phyloP scores from a whole-genome alignment of 2,329 filamentous ascomycete genomes.

The Fusarium zealandicum region DNA sequence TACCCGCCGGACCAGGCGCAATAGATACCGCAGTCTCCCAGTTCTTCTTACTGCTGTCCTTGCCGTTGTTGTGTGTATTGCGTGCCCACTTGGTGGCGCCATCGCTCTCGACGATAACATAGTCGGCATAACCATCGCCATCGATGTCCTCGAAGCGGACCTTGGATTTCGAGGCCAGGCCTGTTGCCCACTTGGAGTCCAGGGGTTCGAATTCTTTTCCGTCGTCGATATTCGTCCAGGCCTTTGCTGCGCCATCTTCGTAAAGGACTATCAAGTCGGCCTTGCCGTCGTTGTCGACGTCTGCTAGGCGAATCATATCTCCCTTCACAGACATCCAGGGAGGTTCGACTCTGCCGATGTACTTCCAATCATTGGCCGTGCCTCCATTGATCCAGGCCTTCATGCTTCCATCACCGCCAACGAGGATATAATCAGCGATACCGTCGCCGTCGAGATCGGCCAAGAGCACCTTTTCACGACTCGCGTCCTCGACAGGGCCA shows the following conservation, averaged over 20 bases:
- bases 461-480: conserved; percentile 5
- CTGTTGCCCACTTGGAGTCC: conserved; percentile 16
- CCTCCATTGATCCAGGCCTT: conserved; percentile 20
- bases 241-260: conserved; percentile 18
- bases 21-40: conserved; percentile 1
- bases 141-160: conserved; percentile 1
- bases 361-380: conserved; percentile 15
- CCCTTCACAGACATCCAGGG: conserved; percentile 10
- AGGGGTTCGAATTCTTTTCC: conserved; percentile 13
- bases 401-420: conserved; percentile 4
- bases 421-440: conserved; percentile 19
- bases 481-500: neutral
- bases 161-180: neutral
- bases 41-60: conserved; percentile 9
- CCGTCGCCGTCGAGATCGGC: conserved; percentile 21
- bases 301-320: conserved; percentile 19
- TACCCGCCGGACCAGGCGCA: conserved; percentile 3
- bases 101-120: neutral
- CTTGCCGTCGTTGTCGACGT: conserved; percentile 24
- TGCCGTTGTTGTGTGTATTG: conserved; percentile 13
- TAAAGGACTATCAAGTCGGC: conserved; percentile 17
- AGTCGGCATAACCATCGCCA: conserved; percentile 10
- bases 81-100: conserved; percentile 7
- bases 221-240: conserved; percentile 19
- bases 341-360: conserved; percentile 11